Percentiles rank a stretch among this genome's conserved stretches.
phyloP scores from a whole-genome alignment of 2,329 filamentous ascomycete species.

The Conoideocrella luteorostrata region DNA sequence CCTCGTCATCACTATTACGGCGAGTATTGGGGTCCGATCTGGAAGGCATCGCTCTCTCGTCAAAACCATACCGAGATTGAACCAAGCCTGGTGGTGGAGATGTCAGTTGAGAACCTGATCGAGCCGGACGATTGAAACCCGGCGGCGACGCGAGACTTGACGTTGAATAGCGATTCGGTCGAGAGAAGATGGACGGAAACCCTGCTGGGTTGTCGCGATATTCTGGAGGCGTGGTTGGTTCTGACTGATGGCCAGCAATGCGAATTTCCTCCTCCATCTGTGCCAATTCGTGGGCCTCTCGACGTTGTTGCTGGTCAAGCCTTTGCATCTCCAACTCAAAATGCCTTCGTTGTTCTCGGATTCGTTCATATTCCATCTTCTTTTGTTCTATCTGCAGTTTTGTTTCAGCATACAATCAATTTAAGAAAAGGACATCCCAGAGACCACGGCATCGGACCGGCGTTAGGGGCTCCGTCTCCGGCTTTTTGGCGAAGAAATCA shows the following conservation, averaged over 20 bases:
- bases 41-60: slow-evolving; percentile 53
- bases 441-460: no score
- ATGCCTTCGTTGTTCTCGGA: slow-evolving; percentile 79
- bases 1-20: slow-evolving; percentile 85
- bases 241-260: slow-evolving; percentile 72
- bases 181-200: slow-evolving; percentile 73
- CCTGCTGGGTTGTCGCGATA: slow-evolving; percentile 66
- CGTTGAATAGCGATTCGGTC: slow-evolving; percentile 82
- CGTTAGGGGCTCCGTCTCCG: no score
- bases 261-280: slow-evolving; percentile 70
- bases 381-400: slow-evolving; percentile 77
- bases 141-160: slow-evolving; percentile 81
- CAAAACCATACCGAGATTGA: slow-evolving; percentile 51
- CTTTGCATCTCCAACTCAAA: slow-evolving; percentile 92
- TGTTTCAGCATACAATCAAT: neutral
- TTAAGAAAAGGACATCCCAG: no score
- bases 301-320: slow-evolving; percentile 76
- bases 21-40: slow-evolving; percentile 82
- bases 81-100: slow-evolving; percentile 65
- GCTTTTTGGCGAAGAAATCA: no score
- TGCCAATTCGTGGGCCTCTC: slow-evolving; percentile 76
- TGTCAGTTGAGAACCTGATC: slow-evolving; percentile 72
- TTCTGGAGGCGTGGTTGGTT: slow-evolving; percentile 94
- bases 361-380: slow-evolving; percentile 83
- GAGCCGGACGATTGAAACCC: slow-evolving; percentile 65